Evolutionary conservation across 2,329 filamentous ascomycete genomes (phyloP).

Genomic region (Thelonectria blattea): DNA sequence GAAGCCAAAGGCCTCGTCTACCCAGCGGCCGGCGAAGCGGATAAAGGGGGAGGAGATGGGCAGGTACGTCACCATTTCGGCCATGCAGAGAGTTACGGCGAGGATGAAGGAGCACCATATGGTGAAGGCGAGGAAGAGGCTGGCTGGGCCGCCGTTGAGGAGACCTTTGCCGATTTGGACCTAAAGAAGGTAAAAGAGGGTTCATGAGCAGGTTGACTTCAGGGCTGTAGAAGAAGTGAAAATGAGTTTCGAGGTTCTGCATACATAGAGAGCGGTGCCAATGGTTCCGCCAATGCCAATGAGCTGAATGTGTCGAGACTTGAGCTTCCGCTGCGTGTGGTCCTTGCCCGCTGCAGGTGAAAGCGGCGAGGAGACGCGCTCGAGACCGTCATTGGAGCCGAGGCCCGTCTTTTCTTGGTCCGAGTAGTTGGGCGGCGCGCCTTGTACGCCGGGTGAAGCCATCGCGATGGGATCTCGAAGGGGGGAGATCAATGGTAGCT

Average conservation of each 20-base stretch:
- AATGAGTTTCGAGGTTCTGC: constrained; percentile 17
- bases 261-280: constrained; percentile 64
- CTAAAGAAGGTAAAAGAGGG: too few species aligned
- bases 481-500: too few species aligned
- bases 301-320: constrained; percentile 63
- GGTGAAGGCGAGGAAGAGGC: constrained; percentile 64
- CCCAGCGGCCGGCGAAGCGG: constrained; percentile 75
- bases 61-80: constrained; percentile 79
- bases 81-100: constrained; percentile 65
- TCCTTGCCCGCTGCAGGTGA: constrained; percentile 12
- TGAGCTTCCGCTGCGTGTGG: constrained; percentile 57
- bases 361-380: constrained; percentile 4
- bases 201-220: constrained; percentile 14
- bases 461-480: constrained; percentile 10
- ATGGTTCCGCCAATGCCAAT: constrained; percentile 70
- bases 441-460: constrained; percentile 33
- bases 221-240: too few species aligned
- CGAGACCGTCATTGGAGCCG: constrained; percentile 11
- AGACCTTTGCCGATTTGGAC: constrained; percentile 64
- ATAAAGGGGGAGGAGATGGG: constrained; percentile 82
- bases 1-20: constrained; percentile 77
- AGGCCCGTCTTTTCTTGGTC: constrained; percentile 30
- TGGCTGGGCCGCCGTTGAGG: constrained; percentile 64
- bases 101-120: constrained; percentile 68
- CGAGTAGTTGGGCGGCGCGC: constrained; percentile 32